A percentile compares a stretch with the other conserved stretches of the same genome.
Conservation (phyloP, 2,329 filamentous ascomycete species). For the Stenocarpella maydis region DNA sequence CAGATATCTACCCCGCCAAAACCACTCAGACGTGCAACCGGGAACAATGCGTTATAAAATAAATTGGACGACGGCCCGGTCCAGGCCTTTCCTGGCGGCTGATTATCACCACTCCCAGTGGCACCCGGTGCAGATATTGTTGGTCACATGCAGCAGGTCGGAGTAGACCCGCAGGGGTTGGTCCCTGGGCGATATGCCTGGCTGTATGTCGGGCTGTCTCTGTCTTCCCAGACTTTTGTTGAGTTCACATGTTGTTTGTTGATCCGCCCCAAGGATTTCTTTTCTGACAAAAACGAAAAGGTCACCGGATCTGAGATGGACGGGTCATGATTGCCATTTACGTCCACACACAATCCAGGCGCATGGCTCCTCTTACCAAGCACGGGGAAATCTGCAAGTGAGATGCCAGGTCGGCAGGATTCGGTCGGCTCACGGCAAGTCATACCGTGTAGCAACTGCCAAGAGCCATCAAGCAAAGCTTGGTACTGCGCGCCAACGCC, state of each 20-base stretch:
- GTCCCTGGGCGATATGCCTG: background rate
- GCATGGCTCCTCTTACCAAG: background rate
- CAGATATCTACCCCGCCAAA: background rate
- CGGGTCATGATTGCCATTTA: background rate
- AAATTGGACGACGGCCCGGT: background rate
- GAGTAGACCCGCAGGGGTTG: constrained; percentile 8
- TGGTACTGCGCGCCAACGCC: constrained; percentile 8
- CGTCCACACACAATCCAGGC: background rate
- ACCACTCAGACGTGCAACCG: background rate
- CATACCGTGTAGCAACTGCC: constrained; percentile 6
- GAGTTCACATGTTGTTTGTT: background rate
- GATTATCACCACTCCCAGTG: constrained; percentile 2
- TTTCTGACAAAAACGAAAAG: background rate
- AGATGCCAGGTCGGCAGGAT: background rate
- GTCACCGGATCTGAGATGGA: background rate
- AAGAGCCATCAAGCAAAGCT: constrained; percentile 17
- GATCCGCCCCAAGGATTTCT: background rate
- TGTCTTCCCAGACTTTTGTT: constrained; percentile 1
- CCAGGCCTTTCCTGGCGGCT: background rate
- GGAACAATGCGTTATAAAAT: background rate
- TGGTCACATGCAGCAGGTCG: background rate
- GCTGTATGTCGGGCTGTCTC: background rate
- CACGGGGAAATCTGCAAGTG: background rate
- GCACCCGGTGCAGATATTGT: background rate
- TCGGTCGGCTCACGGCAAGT: background rate